phyloP scores from a whole-genome alignment of 225 moss, liverwort and hornwort genomes.

The Neckera pumila region DNA sequence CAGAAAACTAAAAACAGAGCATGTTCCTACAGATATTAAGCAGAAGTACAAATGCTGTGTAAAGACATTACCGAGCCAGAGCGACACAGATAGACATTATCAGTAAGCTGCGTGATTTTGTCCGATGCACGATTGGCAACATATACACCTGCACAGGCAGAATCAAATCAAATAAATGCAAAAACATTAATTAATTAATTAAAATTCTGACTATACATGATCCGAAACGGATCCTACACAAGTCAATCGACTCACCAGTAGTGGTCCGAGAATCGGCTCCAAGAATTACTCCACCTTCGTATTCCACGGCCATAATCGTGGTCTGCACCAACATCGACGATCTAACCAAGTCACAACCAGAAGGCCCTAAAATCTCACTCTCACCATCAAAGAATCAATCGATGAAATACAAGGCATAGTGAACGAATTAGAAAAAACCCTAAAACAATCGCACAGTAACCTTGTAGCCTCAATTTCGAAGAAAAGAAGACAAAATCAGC shows the following conservation, averaged over 20 bases:
- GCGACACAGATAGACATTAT: slow-evolving; percentile 84
- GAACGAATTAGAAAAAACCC: neutral
- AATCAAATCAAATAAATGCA: neutral
- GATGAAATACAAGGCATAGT: neutral
- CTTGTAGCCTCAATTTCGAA: neutral
- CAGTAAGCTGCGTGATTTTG: slow-evolving; percentile 88
- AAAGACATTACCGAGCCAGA: slow-evolving; percentile 74
- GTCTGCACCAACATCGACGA: slow-evolving; percentile 40
- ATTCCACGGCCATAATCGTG: slow-evolving; percentile 98
- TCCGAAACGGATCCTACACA: neutral
- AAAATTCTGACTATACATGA: neutral
- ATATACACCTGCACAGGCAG: slow-evolving; percentile 58
- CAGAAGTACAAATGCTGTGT: neutral
- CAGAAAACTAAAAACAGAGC: neutral
- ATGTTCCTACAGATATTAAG: neutral
- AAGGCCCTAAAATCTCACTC: neutral
- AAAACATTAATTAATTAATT: neutral
- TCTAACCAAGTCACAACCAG: neutral
- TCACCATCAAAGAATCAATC: neutral
- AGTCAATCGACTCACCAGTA: slow-evolving; percentile 45
- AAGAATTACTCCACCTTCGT: slow-evolving; percentile 76
- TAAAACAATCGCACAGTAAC: neutral
- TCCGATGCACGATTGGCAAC: slow-evolving; percentile 96
- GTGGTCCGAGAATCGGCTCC: slow-evolving; percentile 97
- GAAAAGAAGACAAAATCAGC: neutral